These are phyloP conservation scores for Epichloe aotearoae DNA, from an alignment of 2,329 filamentous ascomycete genomes.

Conservation along the genomic window DNA sequence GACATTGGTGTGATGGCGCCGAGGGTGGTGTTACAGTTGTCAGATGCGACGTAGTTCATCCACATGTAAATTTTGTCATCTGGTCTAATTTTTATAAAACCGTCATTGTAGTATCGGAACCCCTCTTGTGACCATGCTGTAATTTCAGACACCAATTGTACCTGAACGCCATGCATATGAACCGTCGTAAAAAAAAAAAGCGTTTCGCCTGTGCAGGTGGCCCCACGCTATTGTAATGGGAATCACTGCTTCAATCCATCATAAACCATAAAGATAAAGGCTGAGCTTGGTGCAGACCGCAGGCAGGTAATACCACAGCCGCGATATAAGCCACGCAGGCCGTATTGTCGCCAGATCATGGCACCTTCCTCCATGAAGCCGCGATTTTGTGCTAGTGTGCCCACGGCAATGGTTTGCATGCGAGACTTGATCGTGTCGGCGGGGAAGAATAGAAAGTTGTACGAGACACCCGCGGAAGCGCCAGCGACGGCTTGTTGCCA, in stretches of 20 bases:
- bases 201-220: too few relatives aligned
- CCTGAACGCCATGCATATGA: constrained; percentile 6
- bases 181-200: constrained; percentile 7
- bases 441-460: constrained; percentile 96
- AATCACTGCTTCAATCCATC: constrained; percentile 68
- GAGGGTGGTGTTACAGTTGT: background rate
- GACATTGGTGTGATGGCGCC: background rate
- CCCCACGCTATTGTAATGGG: constrained; percentile 26
- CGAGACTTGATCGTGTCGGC: constrained; percentile 95
- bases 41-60: background rate
- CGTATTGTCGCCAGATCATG: constrained; percentile 69
- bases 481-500: constrained; percentile 83
- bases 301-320: constrained; percentile 89
- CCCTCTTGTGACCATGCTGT: background rate
- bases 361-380: constrained; percentile 62
- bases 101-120: background rate
- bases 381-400: constrained; percentile 37
- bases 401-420: constrained; percentile 79
- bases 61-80: background rate
- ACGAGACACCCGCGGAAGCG: constrained; percentile 77
- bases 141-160: background rate
- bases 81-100: background rate
- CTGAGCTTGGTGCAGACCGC: constrained; percentile 85
- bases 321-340: constrained; percentile 74
- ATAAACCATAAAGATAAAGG: constrained; percentile 93